Evolutionary conservation across 345 rosid genomes (phyloP).

Genomic region (Mallotus nudiflorus): DNA sequence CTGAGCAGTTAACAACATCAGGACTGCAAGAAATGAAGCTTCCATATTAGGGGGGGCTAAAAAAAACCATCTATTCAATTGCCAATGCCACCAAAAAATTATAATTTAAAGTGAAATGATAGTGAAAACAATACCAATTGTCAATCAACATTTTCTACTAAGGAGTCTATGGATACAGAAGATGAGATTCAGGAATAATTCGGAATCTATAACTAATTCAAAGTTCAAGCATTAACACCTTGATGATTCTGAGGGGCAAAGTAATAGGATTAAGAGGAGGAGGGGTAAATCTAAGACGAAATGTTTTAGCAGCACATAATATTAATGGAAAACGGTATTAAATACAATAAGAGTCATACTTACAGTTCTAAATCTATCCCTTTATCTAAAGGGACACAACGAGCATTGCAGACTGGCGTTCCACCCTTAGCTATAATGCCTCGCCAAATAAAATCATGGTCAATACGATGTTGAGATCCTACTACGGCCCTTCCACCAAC

Average conservation of each 20-base stretch:
- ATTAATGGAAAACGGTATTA: background rate
- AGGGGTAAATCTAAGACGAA: background rate
- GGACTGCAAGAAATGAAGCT: constrained; percentile 56
- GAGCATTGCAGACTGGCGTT: constrained; percentile 70
- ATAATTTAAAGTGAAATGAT: background rate
- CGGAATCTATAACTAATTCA: background rate
- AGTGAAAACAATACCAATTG: background rate
- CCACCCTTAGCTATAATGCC: constrained; percentile 81
- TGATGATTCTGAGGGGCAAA: background rate
- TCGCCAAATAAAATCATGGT: constrained; percentile 67
- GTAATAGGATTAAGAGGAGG: background rate
- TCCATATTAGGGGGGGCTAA: constrained; percentile 8
- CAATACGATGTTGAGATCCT: constrained; percentile 39
- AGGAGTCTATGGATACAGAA: background rate
- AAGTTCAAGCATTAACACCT: background rate
- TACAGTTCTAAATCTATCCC: constrained; percentile 58
- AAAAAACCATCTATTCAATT: background rate
- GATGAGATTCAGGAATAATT: background rate
- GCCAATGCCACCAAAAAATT: background rate
- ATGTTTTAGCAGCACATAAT: background rate
- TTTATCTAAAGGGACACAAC: constrained; percentile 65
- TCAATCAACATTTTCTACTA: background rate
- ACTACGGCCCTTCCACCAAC: constrained; percentile 32
- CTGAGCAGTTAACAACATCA: constrained; percentile 87
- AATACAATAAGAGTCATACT: constrained; percentile 30